Base-by-base conservation (phyloP, 371 early-diverging fungal species). In the Rhizopus arrhizus region DNA sequence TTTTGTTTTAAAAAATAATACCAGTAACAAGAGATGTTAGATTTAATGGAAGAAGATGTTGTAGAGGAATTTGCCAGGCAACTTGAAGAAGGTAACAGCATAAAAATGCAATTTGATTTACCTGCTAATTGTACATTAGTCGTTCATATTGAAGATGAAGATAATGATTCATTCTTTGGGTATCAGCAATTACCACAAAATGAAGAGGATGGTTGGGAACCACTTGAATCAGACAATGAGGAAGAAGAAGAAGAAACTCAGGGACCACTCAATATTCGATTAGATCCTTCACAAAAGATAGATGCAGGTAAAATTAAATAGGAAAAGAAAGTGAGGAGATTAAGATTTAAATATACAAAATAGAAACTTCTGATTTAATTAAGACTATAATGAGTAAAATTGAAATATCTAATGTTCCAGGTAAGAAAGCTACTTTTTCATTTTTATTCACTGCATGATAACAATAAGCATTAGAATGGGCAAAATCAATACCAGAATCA, bases 21-120 rank as follows among this genome's bases (percentile, higher is more conserved):
- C 22, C 22, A 22, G 2, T 22, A 22, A 22, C 22, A 22, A 22
- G 22, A 22, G 22, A 22, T 0, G 2, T 22, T 22, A 22, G 22
- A 22, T 22, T 22, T 22, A 38, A 38, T 38, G 28, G 48, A 48
- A 34, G 56, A 56, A 46, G 75, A 75, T 51, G 42, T 64, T 11
- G 70, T 75, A 12, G 73, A 75, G 46, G 70, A 72, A 5, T 75
- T 75, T 61, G 70, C 75, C n/a, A 60, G 70, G 7, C 72, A 75
- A 42, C 50, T 75, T 22, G 75, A 75, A 40, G 41, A 64, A 64
- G 53, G 72, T 74, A 62, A 35, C 32, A 31, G 3, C n/a, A 38
- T 32, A 9, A 0, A 47, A 40, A 7, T 5, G 38, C 2, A 40
- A 34, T 6, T 0, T 22, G 42, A 12, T 4, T 11, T 29, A n/a